Percentiles rank a stretch among this genome's conserved stretches.
Conservation (phyloP, 768 basidiomycete species). For the Sutorius australiensis region DNA sequence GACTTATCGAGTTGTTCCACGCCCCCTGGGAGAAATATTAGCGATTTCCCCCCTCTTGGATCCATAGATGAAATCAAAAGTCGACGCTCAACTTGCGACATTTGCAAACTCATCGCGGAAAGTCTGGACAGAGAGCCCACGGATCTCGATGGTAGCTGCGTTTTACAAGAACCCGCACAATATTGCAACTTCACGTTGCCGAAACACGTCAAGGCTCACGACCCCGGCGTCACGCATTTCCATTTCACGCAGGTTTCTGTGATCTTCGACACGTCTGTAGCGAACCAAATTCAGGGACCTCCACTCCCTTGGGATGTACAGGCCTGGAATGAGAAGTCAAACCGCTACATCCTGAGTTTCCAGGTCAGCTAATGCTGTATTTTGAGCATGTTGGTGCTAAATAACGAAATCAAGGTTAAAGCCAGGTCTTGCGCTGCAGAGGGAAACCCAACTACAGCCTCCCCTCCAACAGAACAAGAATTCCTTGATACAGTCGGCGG, state of each 20-base stretch:
- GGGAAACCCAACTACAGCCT: neutral
- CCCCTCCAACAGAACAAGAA: neutral
- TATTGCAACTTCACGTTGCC: slow-evolving; percentile 12
- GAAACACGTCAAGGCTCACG: neutral
- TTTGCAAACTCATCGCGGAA: slow-evolving; percentile 14
- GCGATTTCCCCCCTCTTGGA: slow-evolving; percentile 1
- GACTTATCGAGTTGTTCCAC: neutral
- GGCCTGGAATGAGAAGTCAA: neutral
- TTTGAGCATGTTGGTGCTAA: neutral
- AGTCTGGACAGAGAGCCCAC: slow-evolving; percentile 8
- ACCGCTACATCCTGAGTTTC: slow-evolving; percentile 4
- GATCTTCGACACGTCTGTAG: neutral
- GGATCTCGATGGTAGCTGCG: slow-evolving; percentile 5
- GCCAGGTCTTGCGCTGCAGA: neutral
- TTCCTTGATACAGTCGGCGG: slow-evolving; percentile 6
- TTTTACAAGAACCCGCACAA: neutral
- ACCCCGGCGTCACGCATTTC: slow-evolving; percentile 10
- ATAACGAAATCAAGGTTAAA: neutral
- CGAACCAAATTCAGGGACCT: neutral
- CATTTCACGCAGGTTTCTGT: slow-evolving; percentile 12
- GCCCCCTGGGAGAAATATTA: neutral
- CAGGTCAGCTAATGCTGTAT: neutral
- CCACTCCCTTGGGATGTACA: slow-evolving; percentile 11
- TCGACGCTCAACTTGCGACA: slow-evolving; percentile 7
- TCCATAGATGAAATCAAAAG: slow-evolving; percentile 12